Base-by-base conservation (phyloP, 116 monocot genomes). In the Trichopus zeylanicus region DNA sequence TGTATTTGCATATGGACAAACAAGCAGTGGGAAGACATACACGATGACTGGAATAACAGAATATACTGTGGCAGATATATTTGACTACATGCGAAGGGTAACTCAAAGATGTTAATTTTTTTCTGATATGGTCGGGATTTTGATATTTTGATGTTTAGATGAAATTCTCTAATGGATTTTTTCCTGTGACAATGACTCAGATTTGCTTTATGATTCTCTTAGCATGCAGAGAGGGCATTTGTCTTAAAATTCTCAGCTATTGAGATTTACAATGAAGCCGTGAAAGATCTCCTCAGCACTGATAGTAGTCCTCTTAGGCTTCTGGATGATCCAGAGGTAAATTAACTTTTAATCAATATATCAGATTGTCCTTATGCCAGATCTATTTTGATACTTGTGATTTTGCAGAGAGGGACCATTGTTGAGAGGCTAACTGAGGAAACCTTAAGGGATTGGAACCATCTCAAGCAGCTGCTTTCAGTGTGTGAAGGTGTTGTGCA, bases 11-110 rank as follows among this genome's bases (percentile, higher is more conserved):
- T 99, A 99, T 51, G 99, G 99, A 31, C 99, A 99, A 78, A 99
- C 99, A 46, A 99, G 99, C 74, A 99, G 99, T 73, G 99, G 99
- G 42, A 99, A 98, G 73, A 98, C 98, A 22, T 91, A 91, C 67
- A 99, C 99, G 18, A 99, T 99, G 99, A 75, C 61, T 42, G 99
- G 92, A 35, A 79, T 99, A 54, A 92, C 99, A 1, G 92, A 86
- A 71, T 78, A 81, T 47, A 67, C 78, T 42, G 67, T 92, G 38
- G 65, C 78, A 53, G 99, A 99, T 65, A 85, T 99, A 33, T 99
- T 88, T 61, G 88, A 88, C 26, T 89, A 99, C 75, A 89, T 92
- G 16, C n/a, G 75, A 6, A 86, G 65, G 88, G 99, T 92, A 67
- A 42, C 48, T 15, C 37, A 42, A 42, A 42, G 18, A 12, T 42